Evolutionary conservation across 257 asterid genomes (phyloP).

Genomic region (Solanum sejunctum): DNA sequence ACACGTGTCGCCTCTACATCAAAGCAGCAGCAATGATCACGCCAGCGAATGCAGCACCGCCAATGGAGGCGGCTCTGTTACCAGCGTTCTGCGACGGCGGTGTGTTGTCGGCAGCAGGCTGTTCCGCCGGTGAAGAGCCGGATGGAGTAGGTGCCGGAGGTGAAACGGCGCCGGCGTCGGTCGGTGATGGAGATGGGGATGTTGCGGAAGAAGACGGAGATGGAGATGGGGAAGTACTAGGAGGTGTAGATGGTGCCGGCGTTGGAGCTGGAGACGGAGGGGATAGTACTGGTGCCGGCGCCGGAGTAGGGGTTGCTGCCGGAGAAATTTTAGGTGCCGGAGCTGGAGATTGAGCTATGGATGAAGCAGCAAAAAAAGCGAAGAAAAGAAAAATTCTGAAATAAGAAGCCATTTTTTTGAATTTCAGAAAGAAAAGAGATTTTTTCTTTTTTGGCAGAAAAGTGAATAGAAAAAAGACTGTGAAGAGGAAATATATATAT

Average conservation of each 20-base stretch:
- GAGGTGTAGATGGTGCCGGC: not conserved
- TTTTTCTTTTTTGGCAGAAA: not conserved
- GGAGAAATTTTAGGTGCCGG: constrained; percentile 51
- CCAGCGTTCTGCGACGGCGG: constrained; percentile 30
- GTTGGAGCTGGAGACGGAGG: constrained; percentile 21
- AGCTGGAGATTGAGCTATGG: constrained; percentile 54
- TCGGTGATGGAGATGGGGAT: constrained; percentile 11
- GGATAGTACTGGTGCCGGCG: constrained; percentile 21
- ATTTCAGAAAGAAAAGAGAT: not conserved
- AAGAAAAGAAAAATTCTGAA: constrained; percentile 33
- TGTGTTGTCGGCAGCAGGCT: constrained; percentile 14
- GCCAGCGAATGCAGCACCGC: constrained; percentile 50
- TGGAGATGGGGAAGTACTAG: not conserved
- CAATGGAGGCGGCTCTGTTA: constrained; percentile 38
- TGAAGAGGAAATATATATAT: constrained; percentile 10
- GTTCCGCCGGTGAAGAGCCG: constrained; percentile 3
- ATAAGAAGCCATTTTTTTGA: constrained; percentile 18
- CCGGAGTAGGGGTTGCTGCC: constrained; percentile 33
- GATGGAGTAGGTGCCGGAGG: constrained; percentile 28
- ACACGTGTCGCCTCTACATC: constrained; percentile 23
- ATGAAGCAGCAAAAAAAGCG: constrained; percentile 40
- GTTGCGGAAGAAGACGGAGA: not conserved
- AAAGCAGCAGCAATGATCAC: constrained; percentile 45
- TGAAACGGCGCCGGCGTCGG: not conserved
- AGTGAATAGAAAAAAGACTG: constrained; percentile 7